Percentiles rank a stretch among this genome's conserved stretches.
Conservation (phyloP, 345 rosid species). For the Melastoma malabathricum region DNA sequence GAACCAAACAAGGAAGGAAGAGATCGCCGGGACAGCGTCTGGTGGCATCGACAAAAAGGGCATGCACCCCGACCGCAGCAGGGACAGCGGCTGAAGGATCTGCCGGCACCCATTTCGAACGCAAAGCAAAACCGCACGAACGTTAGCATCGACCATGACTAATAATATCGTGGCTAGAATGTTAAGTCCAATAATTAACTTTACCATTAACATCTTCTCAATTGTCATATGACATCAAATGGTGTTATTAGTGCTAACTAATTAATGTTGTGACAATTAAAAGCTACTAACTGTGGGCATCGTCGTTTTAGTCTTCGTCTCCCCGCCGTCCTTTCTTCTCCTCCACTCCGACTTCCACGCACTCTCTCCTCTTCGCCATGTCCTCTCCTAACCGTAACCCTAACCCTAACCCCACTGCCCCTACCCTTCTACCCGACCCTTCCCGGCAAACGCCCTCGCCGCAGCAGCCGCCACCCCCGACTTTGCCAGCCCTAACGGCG, state of each 20-base stretch:
- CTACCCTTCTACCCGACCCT: conserved; percentile 6
- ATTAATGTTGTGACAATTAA: too few relatives aligned
- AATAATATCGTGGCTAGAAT: too few relatives aligned
- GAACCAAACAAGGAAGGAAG: conserved; percentile 34
- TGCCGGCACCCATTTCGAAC: conserved; percentile 3
- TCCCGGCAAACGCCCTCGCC: conserved; percentile 8
- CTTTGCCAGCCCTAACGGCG: not conserved
- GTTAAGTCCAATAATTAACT: too few relatives aligned
- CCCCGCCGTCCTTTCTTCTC: not conserved
- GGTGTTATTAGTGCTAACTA: too few relatives aligned
- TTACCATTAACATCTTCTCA: too few relatives aligned
- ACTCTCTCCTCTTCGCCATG: not conserved
- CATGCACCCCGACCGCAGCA: conserved; percentile 28
- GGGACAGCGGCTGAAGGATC: conserved; percentile 32
- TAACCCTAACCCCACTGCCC: conserved; percentile 1
- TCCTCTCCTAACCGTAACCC: not conserved
- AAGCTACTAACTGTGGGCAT: too few relatives aligned
- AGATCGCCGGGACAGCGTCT: too few relatives aligned
- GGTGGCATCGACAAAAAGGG: conserved; percentile 23
- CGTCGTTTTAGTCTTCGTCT: too few relatives aligned
- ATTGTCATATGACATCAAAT: too few relatives aligned
- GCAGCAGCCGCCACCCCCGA: not conserved
- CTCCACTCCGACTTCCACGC: not conserved
- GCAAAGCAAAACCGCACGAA: too few relatives aligned
- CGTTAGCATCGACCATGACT: too few relatives aligned